These are phyloP conservation scores for Acacia acuminata DNA, from an alignment of 306 rosid species.

Conservation along the genomic window DNA sequence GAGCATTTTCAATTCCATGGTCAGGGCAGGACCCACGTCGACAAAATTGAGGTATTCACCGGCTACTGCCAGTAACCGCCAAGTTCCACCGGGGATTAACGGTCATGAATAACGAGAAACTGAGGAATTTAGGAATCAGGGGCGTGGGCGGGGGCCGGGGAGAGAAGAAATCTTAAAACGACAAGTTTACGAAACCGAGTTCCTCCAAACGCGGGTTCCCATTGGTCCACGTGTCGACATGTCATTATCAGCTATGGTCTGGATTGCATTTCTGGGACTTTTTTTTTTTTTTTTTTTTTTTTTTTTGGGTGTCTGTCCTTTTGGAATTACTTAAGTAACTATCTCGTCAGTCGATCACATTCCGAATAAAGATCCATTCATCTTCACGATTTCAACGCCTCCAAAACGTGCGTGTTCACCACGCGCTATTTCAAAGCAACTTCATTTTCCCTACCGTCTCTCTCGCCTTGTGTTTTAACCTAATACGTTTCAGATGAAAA, in stretches of 20 bases:
- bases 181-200: slow-evolving; percentile 22
- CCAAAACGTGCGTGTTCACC: neutral
- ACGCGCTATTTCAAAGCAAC: neutral
- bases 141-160: no score
- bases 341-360: slow-evolving; percentile 51
- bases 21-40: slow-evolving; percentile 42
- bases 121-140: slow-evolving; percentile 50
- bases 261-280: slow-evolving; percentile 30
- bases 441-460: neutral
- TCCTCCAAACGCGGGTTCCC: slow-evolving; percentile 6
- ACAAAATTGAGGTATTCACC: slow-evolving; percentile 36
- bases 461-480: neutral
- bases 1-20: slow-evolving; percentile 29
- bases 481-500: neutral
- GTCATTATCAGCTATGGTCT: slow-evolving; percentile 30
- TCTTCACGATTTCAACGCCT: slow-evolving; percentile 24
- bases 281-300: neutral
- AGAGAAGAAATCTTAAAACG: slow-evolving; percentile 9
- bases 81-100: slow-evolving; percentile 41
- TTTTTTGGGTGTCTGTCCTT: slow-evolving; percentile 28
- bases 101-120: slow-evolving; percentile 42
- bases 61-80: slow-evolving; percentile 40
- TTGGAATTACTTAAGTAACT: slow-evolving; percentile 43
- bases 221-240: slow-evolving; percentile 44
- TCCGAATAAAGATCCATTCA: slow-evolving; percentile 50